Percentiles rank a stretch among this genome's conserved stretches.
Evolutionary conservation across 371 early-diverging fungal species (phyloP).

Genomic region (Syncephalastrum sp.): DNA sequence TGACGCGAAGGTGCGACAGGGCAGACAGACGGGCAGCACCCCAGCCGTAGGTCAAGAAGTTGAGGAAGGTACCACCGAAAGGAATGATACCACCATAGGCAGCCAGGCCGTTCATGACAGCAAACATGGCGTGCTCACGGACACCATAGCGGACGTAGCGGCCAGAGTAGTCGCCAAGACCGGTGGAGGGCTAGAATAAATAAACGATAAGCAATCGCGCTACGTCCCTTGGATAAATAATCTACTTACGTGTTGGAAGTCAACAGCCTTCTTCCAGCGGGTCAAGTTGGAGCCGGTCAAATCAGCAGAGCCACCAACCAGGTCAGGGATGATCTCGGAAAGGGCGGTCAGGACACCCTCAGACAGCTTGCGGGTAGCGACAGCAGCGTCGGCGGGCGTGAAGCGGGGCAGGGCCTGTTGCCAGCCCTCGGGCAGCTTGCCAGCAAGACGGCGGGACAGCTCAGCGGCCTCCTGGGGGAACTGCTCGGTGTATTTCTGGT

Average conservation of each 20-base stretch:
- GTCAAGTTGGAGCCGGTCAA: conserved; percentile 94
- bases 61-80: conserved; percentile 96
- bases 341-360: conserved; percentile 80
- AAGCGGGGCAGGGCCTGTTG: conserved; percentile 67
- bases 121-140: conserved; percentile 99
- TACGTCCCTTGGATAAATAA: neutral
- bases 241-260: conserved; percentile 75
- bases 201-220: neutral
- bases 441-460: conserved; percentile 68
- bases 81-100: conserved; percentile 92
- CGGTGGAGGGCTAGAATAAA: conserved; percentile 44
- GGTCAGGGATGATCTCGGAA: conserved; percentile 72
- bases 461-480: conserved; percentile 68
- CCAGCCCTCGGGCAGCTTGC: conserved; percentile 74
- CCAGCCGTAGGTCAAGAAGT: conserved; percentile 87
- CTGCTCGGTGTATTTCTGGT: conserved; percentile 57
- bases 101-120: conserved; percentile 93
- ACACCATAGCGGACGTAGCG: conserved; percentile 97
- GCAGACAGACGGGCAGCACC: conserved; percentile 95
- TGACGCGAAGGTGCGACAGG: conserved; percentile 82
- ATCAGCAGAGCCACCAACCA: conserved; percentile 97
- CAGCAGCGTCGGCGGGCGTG: conserved; percentile 69
- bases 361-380: conserved; percentile 85
- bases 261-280: conserved; percentile 86
- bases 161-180: conserved; percentile 81